Evolutionary conservation across 768 basidiomycete species (phyloP).

Genomic region (Calvatia gigantea): DNA sequence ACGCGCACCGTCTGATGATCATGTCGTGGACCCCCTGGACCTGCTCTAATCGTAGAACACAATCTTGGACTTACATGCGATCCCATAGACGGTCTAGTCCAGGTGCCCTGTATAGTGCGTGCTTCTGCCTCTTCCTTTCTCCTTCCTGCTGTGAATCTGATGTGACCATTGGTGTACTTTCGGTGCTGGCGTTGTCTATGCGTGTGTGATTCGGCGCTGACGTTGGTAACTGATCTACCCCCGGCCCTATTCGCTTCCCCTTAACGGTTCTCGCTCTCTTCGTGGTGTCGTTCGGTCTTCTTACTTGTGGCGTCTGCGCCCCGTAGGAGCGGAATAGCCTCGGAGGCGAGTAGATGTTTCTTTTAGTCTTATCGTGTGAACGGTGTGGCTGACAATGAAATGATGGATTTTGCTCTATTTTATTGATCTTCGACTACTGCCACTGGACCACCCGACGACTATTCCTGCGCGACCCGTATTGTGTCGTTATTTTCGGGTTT

Average conservation of each 20-base stretch:
- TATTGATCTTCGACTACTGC: background rate
- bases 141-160: too few species aligned
- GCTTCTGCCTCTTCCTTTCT: slow-evolving; percentile 5
- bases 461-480: too few species aligned
- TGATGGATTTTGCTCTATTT: background rate
- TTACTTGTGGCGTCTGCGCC: background rate
- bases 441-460: too few species aligned
- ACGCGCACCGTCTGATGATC: background rate
- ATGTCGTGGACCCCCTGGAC: slow-evolving; percentile 7
- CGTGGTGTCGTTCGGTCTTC: background rate
- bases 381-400: background rate
- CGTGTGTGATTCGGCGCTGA: background rate
- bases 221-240: background rate
- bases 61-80: slow-evolving; percentile 91
- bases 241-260: background rate
- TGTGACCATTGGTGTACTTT: background rate
- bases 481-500: background rate
- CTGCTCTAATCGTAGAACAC: slow-evolving; percentile 49
- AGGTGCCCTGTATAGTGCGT: slow-evolving; percentile 92
- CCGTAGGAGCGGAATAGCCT: slow-evolving; percentile 78
- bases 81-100: slow-evolving; percentile 89
- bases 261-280: background rate
- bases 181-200: background rate
- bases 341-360: slow-evolving; percentile 49
- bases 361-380: background rate